phyloP scores from a whole-genome alignment of 129 eudicot species.

The Centella asiatica region DNA sequence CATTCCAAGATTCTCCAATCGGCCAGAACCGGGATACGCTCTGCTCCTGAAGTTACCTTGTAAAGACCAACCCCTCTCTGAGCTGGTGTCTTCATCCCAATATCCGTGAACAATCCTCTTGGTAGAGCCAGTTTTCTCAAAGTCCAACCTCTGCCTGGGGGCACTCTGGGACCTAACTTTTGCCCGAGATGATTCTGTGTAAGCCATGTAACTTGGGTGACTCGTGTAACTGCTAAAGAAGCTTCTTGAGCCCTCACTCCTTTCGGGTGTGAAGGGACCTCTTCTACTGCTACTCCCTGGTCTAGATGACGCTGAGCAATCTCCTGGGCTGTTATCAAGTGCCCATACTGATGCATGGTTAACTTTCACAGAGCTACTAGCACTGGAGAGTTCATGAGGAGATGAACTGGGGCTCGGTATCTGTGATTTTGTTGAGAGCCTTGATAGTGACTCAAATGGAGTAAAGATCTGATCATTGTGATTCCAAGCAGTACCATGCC shows the following conservation, averaged over 20 bases:
- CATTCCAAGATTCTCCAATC: slow-evolving; percentile 1
- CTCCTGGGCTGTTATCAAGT: slow-evolving; percentile 48
- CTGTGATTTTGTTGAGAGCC: slow-evolving; percentile 36
- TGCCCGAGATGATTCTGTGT: slow-evolving; percentile 71
- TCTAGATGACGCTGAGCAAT: slow-evolving; percentile 43
- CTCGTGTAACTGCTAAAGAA: slow-evolving; percentile 46
- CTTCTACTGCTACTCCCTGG: slow-evolving; percentile 50
- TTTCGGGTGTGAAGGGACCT: slow-evolving; percentile 44
- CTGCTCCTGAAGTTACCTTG: slow-evolving; percentile 14
- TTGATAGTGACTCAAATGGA: slow-evolving; percentile 20
- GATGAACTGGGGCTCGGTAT: slow-evolving; percentile 39
- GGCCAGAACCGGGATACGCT: slow-evolving; percentile 25
- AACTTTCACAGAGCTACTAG: slow-evolving; percentile 41
- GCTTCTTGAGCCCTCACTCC: slow-evolving; percentile 57
- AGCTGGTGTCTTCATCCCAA: slow-evolving; percentile 52
- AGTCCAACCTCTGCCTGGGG: slow-evolving; percentile 57
- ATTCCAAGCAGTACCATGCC: slow-evolving; percentile 23
- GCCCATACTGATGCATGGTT: slow-evolving; percentile 30
- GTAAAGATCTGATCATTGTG: slow-evolving; percentile 17
- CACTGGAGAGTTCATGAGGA: slow-evolving; percentile 32
- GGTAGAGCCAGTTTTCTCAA: slow-evolving; percentile 35
- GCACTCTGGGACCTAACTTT: slow-evolving; percentile 83
- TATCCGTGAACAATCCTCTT: slow-evolving; percentile 25
- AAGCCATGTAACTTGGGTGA: slow-evolving; percentile 76
- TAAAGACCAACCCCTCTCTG: slow-evolving; percentile 43